A percentile compares a stretch with the other conserved stretches of the same genome.
phyloP scores from a whole-genome alignment of 148 eudicot species.

The Arbutus unedo region DNA sequence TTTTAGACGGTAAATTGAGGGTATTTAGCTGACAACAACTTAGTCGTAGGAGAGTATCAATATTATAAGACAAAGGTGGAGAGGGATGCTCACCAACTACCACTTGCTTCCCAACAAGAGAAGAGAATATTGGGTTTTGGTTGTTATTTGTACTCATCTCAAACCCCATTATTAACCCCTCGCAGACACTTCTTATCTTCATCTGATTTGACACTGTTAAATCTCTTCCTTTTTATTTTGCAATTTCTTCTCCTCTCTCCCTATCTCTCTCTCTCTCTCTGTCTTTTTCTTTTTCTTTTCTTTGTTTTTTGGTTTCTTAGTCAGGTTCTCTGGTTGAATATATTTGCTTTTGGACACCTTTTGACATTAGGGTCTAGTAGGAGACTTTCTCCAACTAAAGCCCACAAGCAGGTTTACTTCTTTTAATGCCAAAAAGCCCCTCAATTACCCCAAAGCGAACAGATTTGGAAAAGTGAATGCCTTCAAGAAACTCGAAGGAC shows the following conservation, averaged over 20 bases:
- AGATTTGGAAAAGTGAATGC: slow-evolving; percentile 28
- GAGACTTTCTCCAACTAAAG: slow-evolving; percentile 33
- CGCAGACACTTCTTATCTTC: slow-evolving; percentile 1
- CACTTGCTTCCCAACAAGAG: slow-evolving; percentile 56
- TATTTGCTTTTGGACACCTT: slow-evolving; percentile 25
- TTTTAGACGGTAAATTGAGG: background rate
- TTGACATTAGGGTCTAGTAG: slow-evolving; percentile 30
- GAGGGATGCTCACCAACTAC: slow-evolving; percentile 66
- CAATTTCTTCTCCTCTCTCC: no score
- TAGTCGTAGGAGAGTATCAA: background rate
- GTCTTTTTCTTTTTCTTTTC: background rate
- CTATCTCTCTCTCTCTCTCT: background rate
- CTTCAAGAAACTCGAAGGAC: slow-evolving; percentile 38
- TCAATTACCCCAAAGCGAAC: slow-evolving; percentile 40
- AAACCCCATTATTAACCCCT: slow-evolving; percentile 3
- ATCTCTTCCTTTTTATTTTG: no score
- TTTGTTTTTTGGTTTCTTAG: background rate
- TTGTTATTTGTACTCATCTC: background rate
- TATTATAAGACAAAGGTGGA: slow-evolving; percentile 22
- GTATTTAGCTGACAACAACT: background rate
- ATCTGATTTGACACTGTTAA: background rate
- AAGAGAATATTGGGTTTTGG: slow-evolving; percentile 25
- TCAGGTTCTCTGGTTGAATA: slow-evolving; percentile 2
- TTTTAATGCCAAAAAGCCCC: slow-evolving; percentile 55
- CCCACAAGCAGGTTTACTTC: slow-evolving; percentile 22